These are phyloP conservation scores for Pestalotiopsis sp. DNA, from an alignment of 2,329 filamentous ascomycete species.

Conservation along the genomic window DNA sequence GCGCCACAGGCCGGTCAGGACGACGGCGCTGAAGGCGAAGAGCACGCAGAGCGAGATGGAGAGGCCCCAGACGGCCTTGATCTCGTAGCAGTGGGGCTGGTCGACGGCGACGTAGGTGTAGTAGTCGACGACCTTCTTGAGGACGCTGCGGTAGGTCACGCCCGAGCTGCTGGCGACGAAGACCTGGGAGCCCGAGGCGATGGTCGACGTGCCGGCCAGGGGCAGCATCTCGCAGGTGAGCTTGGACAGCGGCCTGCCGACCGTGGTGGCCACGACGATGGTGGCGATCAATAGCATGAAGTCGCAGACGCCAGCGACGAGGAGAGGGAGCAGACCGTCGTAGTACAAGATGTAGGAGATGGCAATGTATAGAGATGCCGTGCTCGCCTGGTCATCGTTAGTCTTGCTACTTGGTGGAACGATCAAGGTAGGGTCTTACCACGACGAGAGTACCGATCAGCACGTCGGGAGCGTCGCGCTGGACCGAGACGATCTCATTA, in stretches of 20 bases:
- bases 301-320: slow-evolving; percentile 68
- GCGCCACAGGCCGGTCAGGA: slow-evolving; percentile 62
- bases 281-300: slow-evolving; percentile 71
- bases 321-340: slow-evolving; percentile 73
- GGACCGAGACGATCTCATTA: slow-evolving; percentile 66
- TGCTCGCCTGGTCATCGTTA: slow-evolving; percentile 61
- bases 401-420: slow-evolving; percentile 1
- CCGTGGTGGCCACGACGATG: slow-evolving; percentile 72
- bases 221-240: slow-evolving; percentile 66
- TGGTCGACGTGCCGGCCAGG: slow-evolving; percentile 39
- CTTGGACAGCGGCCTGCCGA: slow-evolving; percentile 79
- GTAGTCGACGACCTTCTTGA: slow-evolving; percentile 35
- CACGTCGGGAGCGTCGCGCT: slow-evolving; percentile 67
- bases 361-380: slow-evolving; percentile 75
- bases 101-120: slow-evolving; percentile 51
- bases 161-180: slow-evolving; percentile 22
- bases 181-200: slow-evolving; percentile 16
- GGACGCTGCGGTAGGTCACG: slow-evolving; percentile 22
- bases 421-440: slow-evolving; percentile 53
- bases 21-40: slow-evolving; percentile 63
- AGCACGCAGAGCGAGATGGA: slow-evolving; percentile 76
- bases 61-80: slow-evolving; percentile 86
- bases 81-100: slow-evolving; percentile 72
- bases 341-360: slow-evolving; percentile 82
- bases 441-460: slow-evolving; percentile 78